Evolutionary conservation across 2,329 filamentous ascomycete species (phyloP).

Genomic region (Talaromyces funiculosus): DNA sequence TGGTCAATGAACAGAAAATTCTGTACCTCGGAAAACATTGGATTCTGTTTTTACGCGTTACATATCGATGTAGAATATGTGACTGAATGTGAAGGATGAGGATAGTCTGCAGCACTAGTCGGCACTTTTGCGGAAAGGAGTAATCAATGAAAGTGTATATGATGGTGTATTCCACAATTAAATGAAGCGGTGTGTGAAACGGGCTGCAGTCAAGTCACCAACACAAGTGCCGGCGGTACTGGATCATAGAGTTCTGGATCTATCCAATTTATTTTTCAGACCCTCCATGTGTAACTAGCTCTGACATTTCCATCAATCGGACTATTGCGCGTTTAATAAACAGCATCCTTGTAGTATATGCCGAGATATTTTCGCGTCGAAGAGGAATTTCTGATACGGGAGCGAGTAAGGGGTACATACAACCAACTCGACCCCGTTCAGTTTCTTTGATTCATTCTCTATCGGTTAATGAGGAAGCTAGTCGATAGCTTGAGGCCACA

Average conservation of each 20-base stretch:
- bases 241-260: not conserved
- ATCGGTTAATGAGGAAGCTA: not conserved
- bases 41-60: not conserved
- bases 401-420: no score
- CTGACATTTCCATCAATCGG: not conserved
- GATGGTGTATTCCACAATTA: not conserved
- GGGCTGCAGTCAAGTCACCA: conserved; percentile 2
- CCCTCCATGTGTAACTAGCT: not conserved
- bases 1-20: not conserved
- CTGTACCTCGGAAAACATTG: not conserved
- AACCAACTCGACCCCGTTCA: not conserved
- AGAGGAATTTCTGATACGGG: not conserved
- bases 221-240: not conserved
- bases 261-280: not conserved
- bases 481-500: not conserved
- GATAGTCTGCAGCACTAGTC: not conserved
- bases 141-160: not conserved
- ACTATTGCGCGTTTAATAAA: not conserved
- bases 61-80: not conserved
- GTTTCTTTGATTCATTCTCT: not conserved
- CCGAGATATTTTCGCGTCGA: not conserved
- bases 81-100: not conserved
- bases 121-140: not conserved
- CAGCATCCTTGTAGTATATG: not conserved
- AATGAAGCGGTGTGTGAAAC: conserved; percentile 12